Evolutionary conservation across 176 grass and related monocot species (phyloP), one percentile per base, ranked within the genome.

Genomic region (Oryza punctata): DNA sequence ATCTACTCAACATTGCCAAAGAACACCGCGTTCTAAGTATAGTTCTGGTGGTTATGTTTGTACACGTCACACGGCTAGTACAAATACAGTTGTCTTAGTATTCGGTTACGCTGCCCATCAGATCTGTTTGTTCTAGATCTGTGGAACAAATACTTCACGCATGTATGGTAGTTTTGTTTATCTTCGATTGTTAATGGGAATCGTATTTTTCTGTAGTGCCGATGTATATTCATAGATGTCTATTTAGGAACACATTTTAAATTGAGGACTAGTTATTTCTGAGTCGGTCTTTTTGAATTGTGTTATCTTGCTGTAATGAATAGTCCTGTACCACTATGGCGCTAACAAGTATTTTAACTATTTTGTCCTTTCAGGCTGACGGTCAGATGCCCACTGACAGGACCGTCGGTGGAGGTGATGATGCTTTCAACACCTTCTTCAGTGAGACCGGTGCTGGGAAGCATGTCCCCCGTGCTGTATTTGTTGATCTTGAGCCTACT

Each of bases 371-470:
- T 76, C 45, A 92, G 90, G n/a, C 90, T 41, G 86, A 92, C 71
- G 90, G 90, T 11, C 90, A 89, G 80, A 92, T 92, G 90, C 83
- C 86, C 1, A 68, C 82, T 85, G 90, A 91, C 90, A 91, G 82
- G 73, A 91, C 90, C 3, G 1, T 85, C 27, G 86, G 90, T 0
- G 90, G 90, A 76, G 90, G 90, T 80, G 90, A 92, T 83, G 90
- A 92, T 80, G 90, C 90, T 19, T 92, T 92, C 90, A 92, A 89
- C 86, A 92, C 90, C 75, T 92, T 92, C 86, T 92, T 92, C 79
- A 92, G 90, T 57, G 90, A 92, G 83, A 92, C 90, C 76, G 90
- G 86, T 9, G 90, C 90, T 70, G 90, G 90, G 45, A 92, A 92
- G 79, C 90, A 92, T 23, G 90, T 92, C 1, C 90, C 90, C 33